Evolutionary conservation across 2,329 filamentous ascomycete genomes (phyloP), one percentile per base, ranked within the genome.

Genomic region (Proliferodiscus dingleyae): DNA sequence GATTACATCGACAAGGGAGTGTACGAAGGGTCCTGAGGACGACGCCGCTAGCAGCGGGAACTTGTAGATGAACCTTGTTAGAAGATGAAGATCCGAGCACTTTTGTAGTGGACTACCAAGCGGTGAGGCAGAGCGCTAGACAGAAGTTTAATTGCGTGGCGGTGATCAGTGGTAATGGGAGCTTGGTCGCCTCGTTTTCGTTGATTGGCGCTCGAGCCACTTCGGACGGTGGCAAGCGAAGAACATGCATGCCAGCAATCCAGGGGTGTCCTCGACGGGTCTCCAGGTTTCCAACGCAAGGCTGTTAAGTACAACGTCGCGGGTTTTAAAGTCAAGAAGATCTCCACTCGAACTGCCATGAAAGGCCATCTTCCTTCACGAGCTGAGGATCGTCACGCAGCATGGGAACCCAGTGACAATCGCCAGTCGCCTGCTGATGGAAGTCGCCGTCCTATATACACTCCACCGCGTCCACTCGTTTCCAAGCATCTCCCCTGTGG

Each of bases 401-500:
- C 34, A 21, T 11, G 15, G 9, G 18, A 9, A 22, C n/a, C 8
- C n/a, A 32, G 22, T 18, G 22, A n/a, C 22, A 26, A 8, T 15
- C 28, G 9, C 18, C 2, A 22, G 13, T 13, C 33, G 39, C 28
- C 39, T 33, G 13, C 39, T 41, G 39, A 33, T 22, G 33, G 7
- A 32, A n/a, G 18, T 13, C 11, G 21, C 19, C 29, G 10, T 26
- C 34, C 16, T 32, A 32, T 23, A 41, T 33, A 41, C 28, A 22
- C 28, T 21, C 39, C 39, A 15, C 16, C 16, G 21, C 19, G 39
- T 30, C 19, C 18, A 24, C 28, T 33, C 28, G 18, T 18, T 4
- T 22, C 22, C 39, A 21, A 41, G 39, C 39, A 33, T 15, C 10
- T 32, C n/a, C 39, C 39, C 24, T 43, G 45, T 33, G 34, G 21